Evolutionary conservation across 768 basidiomycete genomes (phyloP), one percentile per base, ranked within the genome.

Genomic region (Lentinula edodes): DNA sequence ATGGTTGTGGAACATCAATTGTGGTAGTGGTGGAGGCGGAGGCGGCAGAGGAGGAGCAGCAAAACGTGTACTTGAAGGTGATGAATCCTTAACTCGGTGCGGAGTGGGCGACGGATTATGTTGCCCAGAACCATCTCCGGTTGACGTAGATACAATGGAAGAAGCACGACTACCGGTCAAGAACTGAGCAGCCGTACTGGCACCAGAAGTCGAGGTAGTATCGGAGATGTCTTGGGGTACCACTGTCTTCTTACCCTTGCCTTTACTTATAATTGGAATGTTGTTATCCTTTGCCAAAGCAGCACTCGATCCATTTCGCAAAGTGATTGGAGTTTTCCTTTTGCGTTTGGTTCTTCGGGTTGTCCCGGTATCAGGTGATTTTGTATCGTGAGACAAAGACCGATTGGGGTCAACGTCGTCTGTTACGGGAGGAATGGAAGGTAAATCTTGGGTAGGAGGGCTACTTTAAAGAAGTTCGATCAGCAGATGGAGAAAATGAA

Each of bases 131-230:
- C 71, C 69, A 38, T 62, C 68, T 42, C 74, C 75, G 53, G 72
- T 75, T 9, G 65, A 67, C 12, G 68, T 68, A 52, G 76, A 82
- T 3, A 67, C 74, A n/a, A 83, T 72, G n/a, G 85, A 86, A 5
- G 83, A 81, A 9, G 81, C 70, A 35, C 77, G 73, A 23, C 69
- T 71, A 32, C 66, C 66, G 16, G 68, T 66, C 8, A 80, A 71
- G 56, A 78, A 64, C 48, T 71, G 72, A 45, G 71, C 71, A 3
- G 77, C 74, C 16, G 71, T 68, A 51, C 72, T 78, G n/a, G 78
- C 72, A 43, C 74, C 71, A 7, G 80, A 78, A 38, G 71, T 74
- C 43, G 71, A 70, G 39, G 46, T 56, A 5, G 58, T 61, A 35
- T 65, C 67, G 20, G 64, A 65, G 13, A 56, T 42, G 35, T 64